Conservation (phyloP, 805 yeast genomes). For the Brettanomyces sp. region DNA sequence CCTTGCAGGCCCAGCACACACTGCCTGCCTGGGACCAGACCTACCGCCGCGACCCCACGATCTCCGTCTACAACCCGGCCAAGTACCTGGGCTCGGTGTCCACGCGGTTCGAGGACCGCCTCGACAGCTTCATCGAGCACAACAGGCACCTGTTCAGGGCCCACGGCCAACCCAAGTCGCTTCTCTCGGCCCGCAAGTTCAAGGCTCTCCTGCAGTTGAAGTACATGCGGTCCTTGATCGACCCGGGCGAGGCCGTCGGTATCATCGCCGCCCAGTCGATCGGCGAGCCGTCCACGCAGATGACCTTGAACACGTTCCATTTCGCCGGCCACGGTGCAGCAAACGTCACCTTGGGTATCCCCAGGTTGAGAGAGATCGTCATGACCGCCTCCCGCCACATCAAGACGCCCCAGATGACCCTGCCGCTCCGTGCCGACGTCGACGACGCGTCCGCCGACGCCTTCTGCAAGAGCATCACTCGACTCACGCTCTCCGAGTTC, state of each 20-base stretch:
- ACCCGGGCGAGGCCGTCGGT: conserved; percentile 98
- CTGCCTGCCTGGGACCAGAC: conserved; percentile 55
- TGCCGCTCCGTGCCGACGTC: conserved; percentile 76
- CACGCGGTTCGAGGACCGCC: conserved; percentile 73
- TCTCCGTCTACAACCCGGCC: conserved; percentile 79
- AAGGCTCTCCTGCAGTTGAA: conserved; percentile 95
- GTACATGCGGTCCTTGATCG: conserved; percentile 89
- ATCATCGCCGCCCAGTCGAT: conserved; percentile 96
- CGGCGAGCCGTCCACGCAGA: conserved; percentile 99
- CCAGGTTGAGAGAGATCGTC: conserved; percentile 98
- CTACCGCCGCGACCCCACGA: conserved; percentile 76
- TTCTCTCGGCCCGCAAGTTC: conserved; percentile 71
- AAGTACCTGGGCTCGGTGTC: conserved; percentile 89
- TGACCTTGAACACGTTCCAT: conserved; percentile 95
- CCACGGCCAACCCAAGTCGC: conserved; percentile 34
- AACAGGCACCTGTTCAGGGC: conserved; percentile 49
- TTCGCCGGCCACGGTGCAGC: conserved; percentile 99
- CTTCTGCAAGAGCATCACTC: conserved; percentile 84
- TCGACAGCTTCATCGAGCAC: conserved; percentile 58
- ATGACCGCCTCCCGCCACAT: conserved; percentile 97
- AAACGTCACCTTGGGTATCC: conserved; percentile 97
- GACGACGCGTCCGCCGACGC: conserved; percentile 81
- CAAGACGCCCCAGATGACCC: conserved; percentile 97
- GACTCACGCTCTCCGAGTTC: conserved; percentile 78
- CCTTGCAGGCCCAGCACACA: conserved; percentile 50